Evolutionary conservation across 2,329 filamentous ascomycete genomes (phyloP).

Genomic region (Phialophora macrospora): DNA sequence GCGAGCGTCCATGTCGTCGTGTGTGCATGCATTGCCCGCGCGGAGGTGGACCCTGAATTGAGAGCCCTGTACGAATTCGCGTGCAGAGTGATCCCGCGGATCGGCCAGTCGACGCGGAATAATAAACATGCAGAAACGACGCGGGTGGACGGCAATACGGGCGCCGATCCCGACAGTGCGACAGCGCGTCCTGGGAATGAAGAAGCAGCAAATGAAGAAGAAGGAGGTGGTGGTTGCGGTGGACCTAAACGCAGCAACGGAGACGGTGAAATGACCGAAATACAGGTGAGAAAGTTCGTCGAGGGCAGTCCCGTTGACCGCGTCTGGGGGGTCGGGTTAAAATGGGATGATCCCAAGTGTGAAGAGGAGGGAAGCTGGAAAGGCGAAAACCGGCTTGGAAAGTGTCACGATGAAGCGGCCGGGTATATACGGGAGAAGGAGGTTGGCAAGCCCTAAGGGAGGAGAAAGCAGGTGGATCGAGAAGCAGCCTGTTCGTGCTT

Average conservation of each 20-base stretch:
- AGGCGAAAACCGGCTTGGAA: constrained; percentile 30
- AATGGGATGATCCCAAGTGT: constrained; percentile 22
- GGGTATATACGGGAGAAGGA: constrained; percentile 1
- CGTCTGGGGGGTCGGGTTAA: constrained; percentile 30
- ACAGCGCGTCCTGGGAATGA: too few species aligned
- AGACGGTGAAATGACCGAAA: neutral
- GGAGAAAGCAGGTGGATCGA: neutral
- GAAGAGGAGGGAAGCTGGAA: constrained; percentile 24
- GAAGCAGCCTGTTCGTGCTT: neutral
- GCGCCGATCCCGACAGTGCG: too few species aligned
- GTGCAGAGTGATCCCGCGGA: neutral
- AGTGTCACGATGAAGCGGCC: constrained; percentile 28
- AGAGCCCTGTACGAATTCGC: constrained; percentile 15
- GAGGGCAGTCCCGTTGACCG: constrained; percentile 25
- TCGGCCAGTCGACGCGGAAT: neutral
- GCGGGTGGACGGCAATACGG: too few species aligned
- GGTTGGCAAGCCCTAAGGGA: neutral
- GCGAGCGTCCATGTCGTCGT: constrained; percentile 18
- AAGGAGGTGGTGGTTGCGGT: too few species aligned
- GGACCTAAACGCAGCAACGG: neutral
- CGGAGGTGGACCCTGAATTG: constrained; percentile 21
- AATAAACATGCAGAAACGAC: too few species aligned
- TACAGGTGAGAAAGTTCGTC: constrained; percentile 14
- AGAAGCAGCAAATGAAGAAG: too few species aligned
- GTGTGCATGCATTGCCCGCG: constrained; percentile 23